Percentiles rank a stretch among this genome's conserved stretches.
phyloP scores from a whole-genome alignment of 495 filamentous ascomycete species.

The Thermothielavioides terrestris region DNA sequence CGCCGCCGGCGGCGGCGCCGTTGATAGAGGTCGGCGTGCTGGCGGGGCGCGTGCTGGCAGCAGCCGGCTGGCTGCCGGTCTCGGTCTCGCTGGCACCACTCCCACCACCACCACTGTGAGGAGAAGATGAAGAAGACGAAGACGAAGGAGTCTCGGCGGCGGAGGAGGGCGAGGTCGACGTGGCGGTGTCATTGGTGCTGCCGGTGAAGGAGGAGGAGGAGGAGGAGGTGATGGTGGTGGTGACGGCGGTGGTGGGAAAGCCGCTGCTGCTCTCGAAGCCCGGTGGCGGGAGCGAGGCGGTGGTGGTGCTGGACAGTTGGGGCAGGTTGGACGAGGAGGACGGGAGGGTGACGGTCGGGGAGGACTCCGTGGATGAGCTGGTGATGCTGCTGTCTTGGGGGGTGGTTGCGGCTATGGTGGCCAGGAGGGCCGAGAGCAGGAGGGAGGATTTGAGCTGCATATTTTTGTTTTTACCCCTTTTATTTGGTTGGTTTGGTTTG shows the following conservation, averaged over 20 bases:
- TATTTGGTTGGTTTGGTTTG: slow-evolving; percentile 4
- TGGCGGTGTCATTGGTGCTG: not conserved
- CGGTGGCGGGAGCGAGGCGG: not conserved
- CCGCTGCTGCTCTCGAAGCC: not conserved
- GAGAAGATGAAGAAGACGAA: not conserved
- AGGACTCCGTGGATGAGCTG: not conserved
- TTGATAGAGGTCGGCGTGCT: slow-evolving; percentile 4
- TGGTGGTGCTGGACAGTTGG: not conserved
- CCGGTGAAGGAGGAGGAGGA: not conserved
- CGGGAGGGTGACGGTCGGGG: not conserved
- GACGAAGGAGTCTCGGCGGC: not conserved
- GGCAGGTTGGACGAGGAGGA: not conserved
- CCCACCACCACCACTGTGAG: not conserved
- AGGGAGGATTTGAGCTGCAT: slow-evolving; percentile 23
- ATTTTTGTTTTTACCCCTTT: no score
- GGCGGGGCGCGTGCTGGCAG: not conserved
- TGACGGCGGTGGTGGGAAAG: not conserved
- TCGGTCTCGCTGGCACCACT: not conserved
- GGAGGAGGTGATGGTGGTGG: not conserved
- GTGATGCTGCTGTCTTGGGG: not conserved
- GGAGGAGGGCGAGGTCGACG: not conserved
- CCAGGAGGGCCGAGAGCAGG: slow-evolving; percentile 19
- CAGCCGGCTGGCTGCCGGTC: not conserved
- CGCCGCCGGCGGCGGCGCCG: not conserved
- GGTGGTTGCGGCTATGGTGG: slow-evolving; percentile 7